Evolutionary conservation across 495 filamentous ascomycete species (phyloP), one percentile per base, ranked within the genome.

Genomic region (Extremus antarcticus): DNA sequence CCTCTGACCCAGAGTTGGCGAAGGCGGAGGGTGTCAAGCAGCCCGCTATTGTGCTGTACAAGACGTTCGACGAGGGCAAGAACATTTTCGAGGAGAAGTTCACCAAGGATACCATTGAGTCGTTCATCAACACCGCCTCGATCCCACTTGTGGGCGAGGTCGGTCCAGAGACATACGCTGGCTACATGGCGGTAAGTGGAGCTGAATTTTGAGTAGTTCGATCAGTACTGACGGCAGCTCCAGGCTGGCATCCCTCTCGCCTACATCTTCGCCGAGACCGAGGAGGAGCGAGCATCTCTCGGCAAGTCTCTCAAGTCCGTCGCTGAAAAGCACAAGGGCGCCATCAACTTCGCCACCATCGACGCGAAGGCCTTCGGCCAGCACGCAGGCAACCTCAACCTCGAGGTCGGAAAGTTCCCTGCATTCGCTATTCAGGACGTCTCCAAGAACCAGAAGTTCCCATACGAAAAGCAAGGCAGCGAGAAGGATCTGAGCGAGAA

Each of bases 351-450:
- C 70, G 92, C 90, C 57, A 97, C 92, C 61, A 96, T 99, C 65
- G 92, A 99, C 67, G 94, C 92, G 62, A 87, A 87, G 71, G 75
- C 88, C 25, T 99, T 90, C 66, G 94, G 94, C 68, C 88, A 91
- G 56, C 92, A 99, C 74, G 92, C 87, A 57, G 82, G 80, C 62
- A 99, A 99, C 78, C 80, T 99, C 47, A 99, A 99, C 81, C 87
- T 99, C 32, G 88, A 96, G 76, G 78, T 86, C 54, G 85, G 87
- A 73, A 86, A 86, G 68, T 99, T 90, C 84, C 92, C 92, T 43
- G 87, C 92, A 38, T 97, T 99, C 71, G 92, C 90, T 64, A 97
- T 99, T 73, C 92, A 99, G 73, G 88, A 95, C 65, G 89, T 85
- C 8, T 78, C 77, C 67, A 97, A 95, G 81, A 95, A 96, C 76